phyloP scores from a whole-genome alignment of 2,329 filamentous ascomycete genomes.

The Xylariaceae sp. region DNA sequence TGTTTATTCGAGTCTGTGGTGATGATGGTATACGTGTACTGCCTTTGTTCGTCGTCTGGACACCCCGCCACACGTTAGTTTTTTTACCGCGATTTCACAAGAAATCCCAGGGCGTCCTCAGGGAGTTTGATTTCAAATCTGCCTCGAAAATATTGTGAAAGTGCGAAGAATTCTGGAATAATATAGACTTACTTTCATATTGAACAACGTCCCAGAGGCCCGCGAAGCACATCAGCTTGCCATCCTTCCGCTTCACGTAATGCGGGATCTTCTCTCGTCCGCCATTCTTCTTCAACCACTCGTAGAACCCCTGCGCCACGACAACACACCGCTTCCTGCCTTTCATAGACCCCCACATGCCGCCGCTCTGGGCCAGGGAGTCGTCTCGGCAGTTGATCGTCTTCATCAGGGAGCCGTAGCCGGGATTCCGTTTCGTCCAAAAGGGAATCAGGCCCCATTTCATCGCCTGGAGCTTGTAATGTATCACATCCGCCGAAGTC shows the following conservation, averaged over 20 bases:
- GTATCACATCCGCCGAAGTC: slow-evolving; percentile 26
- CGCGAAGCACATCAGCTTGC: slow-evolving; percentile 79
- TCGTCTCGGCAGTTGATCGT: slow-evolving; percentile 96
- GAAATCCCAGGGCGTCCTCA: too few relatives aligned
- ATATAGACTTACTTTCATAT: slow-evolving; percentile 57
- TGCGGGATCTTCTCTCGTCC: slow-evolving; percentile 77
- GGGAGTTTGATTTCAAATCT: too few relatives aligned
- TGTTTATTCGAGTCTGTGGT: slow-evolving; percentile 83
- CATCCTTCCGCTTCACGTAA: slow-evolving; percentile 76
- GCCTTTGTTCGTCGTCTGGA: slow-evolving; percentile 50
- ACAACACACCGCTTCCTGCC: slow-evolving; percentile 81
- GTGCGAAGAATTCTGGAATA: not conserved
- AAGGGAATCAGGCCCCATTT: slow-evolving; percentile 93
- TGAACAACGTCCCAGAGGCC: slow-evolving; percentile 86
- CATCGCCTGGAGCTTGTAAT: slow-evolving; percentile 85
- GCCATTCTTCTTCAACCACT: slow-evolving; percentile 77
- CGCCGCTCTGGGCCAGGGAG: slow-evolving; percentile 66
- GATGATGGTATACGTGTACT: slow-evolving; percentile 89
- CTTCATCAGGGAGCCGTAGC: slow-evolving; percentile 71
- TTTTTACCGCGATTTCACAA: too few relatives aligned
- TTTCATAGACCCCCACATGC: slow-evolving; percentile 93
- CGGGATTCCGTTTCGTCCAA: slow-evolving; percentile 82
- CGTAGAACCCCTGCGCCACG: slow-evolving; percentile 87
- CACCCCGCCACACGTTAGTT: too few relatives aligned
- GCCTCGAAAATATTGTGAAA: not conserved